These are phyloP conservation scores for Porogramme epimiltina DNA, from an alignment of 1,284 basidiomycete genomes.

Conservation along the genomic window DNA sequence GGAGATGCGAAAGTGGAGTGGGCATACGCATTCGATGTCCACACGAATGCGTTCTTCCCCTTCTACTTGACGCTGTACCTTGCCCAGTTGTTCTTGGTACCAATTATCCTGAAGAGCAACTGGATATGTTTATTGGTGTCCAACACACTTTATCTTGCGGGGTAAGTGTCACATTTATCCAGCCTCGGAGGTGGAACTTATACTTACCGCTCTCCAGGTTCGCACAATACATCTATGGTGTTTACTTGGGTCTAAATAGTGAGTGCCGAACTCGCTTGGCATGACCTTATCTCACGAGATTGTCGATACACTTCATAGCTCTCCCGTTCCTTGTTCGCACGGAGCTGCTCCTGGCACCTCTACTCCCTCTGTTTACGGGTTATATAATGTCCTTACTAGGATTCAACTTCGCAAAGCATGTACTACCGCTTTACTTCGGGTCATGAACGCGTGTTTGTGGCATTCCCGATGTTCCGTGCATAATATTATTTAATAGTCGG, in stretches of 20 bases:
- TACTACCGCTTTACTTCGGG: conserved; percentile 79
- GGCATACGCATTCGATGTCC: conserved; percentile 94
- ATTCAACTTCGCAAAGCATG: conserved; percentile 84
- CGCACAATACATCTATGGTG: conserved; percentile 87
- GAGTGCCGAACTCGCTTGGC: neutral
- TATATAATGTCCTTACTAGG: conserved; percentile 88
- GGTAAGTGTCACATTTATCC: conserved; percentile 52
- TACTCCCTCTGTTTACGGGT: conserved; percentile 81
- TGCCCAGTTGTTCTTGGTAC: conserved; percentile 82
- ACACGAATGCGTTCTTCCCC: conserved; percentile 94
- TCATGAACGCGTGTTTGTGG: conserved; percentile 34
- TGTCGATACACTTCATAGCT: conserved; percentile 47
- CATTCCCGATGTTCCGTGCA: neutral
- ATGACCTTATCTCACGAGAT: neutral
- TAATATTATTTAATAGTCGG: neutral
- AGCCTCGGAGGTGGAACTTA: neutral
- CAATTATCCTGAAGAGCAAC: conserved; percentile 79
- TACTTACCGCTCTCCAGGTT: conserved; percentile 46
- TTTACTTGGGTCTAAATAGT: conserved; percentile 89
- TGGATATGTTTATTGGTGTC: conserved; percentile 94
- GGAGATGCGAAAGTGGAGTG: conserved; percentile 82
- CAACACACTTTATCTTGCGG: conserved; percentile 88
- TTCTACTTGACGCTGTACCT: conserved; percentile 87
- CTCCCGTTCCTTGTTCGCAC: conserved; percentile 90
- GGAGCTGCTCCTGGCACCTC: conserved; percentile 83